Percentiles rank a stretch among this genome's conserved stretches.
phyloP scores from a whole-genome alignment of 148 eudicot genomes.

The Polygonum aviculare region DNA sequence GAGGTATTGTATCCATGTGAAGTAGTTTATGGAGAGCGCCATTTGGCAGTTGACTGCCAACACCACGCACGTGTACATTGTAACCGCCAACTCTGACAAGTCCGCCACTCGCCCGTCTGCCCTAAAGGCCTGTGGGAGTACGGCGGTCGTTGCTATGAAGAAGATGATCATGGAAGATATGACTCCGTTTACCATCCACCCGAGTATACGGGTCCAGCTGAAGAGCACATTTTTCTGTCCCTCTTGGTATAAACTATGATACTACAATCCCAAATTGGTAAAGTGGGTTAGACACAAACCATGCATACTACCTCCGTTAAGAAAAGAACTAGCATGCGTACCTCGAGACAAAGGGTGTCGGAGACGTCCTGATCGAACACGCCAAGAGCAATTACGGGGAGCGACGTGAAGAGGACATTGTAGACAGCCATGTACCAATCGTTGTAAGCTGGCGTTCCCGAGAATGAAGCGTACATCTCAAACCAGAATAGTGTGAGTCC shows the following conservation, averaged over 20 bases:
- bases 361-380: conserved; percentile 97
- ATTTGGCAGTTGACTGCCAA: conserved; percentile 92
- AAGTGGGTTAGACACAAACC: neutral
- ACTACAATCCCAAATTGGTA: conserved; percentile 24
- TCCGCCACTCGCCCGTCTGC: conserved; percentile 63
- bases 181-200: conserved; percentile 90
- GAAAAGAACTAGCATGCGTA: conserved; percentile 11
- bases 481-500: conserved; percentile 93
- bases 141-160: conserved; percentile 37
- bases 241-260: conserved; percentile 63
- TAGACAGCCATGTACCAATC: conserved; percentile 97
- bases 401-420: conserved; percentile 90
- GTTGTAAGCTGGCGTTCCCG: conserved; percentile 87
- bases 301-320: neutral
- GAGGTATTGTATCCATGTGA: conserved; percentile 92
- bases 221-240: conserved; percentile 68
- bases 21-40: conserved; percentile 81
- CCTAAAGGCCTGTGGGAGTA: conserved; percentile 53
- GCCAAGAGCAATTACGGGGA: conserved; percentile 97
- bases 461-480: conserved; percentile 83
- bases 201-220: conserved; percentile 77
- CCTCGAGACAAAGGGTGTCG: conserved; percentile 78
- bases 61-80: conserved; percentile 76
- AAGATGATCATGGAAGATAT: conserved; percentile 62
- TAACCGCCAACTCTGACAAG: conserved; percentile 60